Base-by-base conservation (phyloP, 139 green algal species). In the Nannochloris sp. region DNA sequence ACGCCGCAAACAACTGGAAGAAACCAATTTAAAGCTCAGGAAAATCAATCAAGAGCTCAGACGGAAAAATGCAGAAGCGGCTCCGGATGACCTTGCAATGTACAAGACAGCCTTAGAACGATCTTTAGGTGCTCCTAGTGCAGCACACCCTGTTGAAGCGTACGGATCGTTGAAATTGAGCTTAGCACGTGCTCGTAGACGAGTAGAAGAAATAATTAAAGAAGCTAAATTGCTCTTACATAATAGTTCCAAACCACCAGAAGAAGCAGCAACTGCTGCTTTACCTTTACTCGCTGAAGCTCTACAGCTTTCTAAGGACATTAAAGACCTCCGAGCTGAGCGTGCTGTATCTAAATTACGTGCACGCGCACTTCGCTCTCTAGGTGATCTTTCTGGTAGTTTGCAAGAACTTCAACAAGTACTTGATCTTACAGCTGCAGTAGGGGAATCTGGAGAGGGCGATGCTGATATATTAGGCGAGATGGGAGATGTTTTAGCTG, bases 21-120 rank as follows among this genome's bases (percentile, higher is more conserved):
- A 9, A 15, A 44, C 71, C 4, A 81, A 78, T 39, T 31, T 35
- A 24, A 77, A 78, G 55, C 67, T 82, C 32, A 64, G 75, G 27
- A 58, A 69, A 3, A 81, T 82, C 56, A 82, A 82, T 27, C 34
- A 37, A 1, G 66, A 81, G 51, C 75, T 82, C 33, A 55, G 73
- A 13, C 44, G 38, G 29, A 55, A 65, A 25, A 31, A 42, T 19
- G 23, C 47, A 30, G 71, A 54, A 36, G 37, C 14, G 3, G 4
- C 14, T 7, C 10, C 4, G 19, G 59, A 12, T 8, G n/a, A n/a
- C n/a, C n/a, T n/a, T n/a, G n/a, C n/a, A n/a, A n/a, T n/a, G n/a
- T 42, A 63, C 65, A 55, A 63, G 5, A 46, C 31, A 9, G 38
- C 65, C 25, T 56, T 81, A 57, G 64, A 81, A 36, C 42, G 45